phyloP scores from a whole-genome alignment of 495 filamentous ascomycete genomes.

The Xylaria scruposa region DNA sequence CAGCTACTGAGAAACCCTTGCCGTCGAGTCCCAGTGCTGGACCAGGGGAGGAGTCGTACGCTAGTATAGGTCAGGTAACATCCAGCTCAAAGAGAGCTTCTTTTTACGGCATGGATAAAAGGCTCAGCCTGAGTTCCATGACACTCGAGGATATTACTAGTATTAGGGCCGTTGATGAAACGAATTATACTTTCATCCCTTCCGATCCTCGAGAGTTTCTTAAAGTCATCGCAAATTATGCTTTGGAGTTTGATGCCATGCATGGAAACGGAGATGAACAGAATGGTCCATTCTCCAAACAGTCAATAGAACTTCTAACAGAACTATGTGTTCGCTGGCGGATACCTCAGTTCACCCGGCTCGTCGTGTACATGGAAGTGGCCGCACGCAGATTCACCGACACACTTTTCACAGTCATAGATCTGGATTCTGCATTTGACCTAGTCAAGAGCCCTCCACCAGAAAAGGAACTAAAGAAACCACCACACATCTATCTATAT shows the following conservation, averaged over 20 bases:
- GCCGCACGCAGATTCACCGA: slow-evolving; percentile 84
- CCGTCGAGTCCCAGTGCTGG: slow-evolving; percentile 49
- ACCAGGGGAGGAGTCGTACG: slow-evolving; percentile 57
- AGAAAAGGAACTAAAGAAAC: slow-evolving; percentile 62
- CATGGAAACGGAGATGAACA: slow-evolving; percentile 56
- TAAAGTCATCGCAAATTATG: slow-evolving; percentile 75
- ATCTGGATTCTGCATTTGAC: slow-evolving; percentile 81
- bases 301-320: slow-evolving; percentile 80
- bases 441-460: slow-evolving; percentile 74
- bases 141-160: slow-evolving; percentile 65
- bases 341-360: slow-evolving; percentile 80
- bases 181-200: slow-evolving; percentile 84
- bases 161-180: slow-evolving; percentile 58
- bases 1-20: slow-evolving; percentile 52
- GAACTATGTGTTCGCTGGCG: slow-evolving; percentile 91
- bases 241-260: slow-evolving; percentile 66
- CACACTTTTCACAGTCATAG: slow-evolving; percentile 79
- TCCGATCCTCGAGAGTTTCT: slow-evolving; percentile 83
- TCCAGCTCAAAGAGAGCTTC: slow-evolving; percentile 42
- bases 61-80: slow-evolving; percentile 64
- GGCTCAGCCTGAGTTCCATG: slow-evolving; percentile 76
- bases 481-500: slow-evolving; percentile 49
- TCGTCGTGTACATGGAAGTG: slow-evolving; percentile 85
- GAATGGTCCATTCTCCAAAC: slow-evolving; percentile 75
- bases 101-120: slow-evolving; percentile 68